Base-by-base conservation (phyloP, 768 basidiomycete species). In the Kwoniella europaea region DNA sequence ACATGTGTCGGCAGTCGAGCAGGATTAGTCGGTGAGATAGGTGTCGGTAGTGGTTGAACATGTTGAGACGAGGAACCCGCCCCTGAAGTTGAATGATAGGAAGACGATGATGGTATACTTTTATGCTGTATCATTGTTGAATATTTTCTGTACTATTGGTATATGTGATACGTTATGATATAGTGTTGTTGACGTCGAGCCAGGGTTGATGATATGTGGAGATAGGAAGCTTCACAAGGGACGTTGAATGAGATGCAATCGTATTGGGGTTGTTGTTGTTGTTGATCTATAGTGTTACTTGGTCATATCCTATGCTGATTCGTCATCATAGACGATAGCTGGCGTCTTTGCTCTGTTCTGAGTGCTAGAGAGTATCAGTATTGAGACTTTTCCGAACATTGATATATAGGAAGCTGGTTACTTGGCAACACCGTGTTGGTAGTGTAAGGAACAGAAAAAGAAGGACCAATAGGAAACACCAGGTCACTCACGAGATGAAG, bases 1-100 rank as follows among this genome's bases (percentile, higher is more conserved):
- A 81, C 79, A 62, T 75, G 73, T 29, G 71, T 78, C 35, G 73
- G 73, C 6, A 52, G 68, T 27, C 62, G 62, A 22, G 56, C 12
- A 22, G 46, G 18, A 27, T 52, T 18, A 6, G 29, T 35, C 3
- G 63, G 62, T n/a, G 54, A 50, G 24, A 59, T 59, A n/a, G 56
- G 62, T 3, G 62, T 64, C 10, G 68, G 63, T 24, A 63, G 44
- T 22, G 46, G 9, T 68, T 41, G 50, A 41, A 54, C 53, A 62
- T 62, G 50, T 29, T 54, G 67, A 5, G 67, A 43, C 18, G 67
- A 68, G 10, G 67, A 53, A 18, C 67, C 67, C 42, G 60, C 67
- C 50, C 62, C 67, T 44, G 58, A 50, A 41, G 50, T 59, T 43
- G 64, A 65, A 53, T 65, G 64, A 56, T 65, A 65, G 29, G 65